These are phyloP conservation scores for slime mould (Dictyostelium discoideum) DNA, from an alignment of 78 protist species.

Conservation along the genomic window DNA sequence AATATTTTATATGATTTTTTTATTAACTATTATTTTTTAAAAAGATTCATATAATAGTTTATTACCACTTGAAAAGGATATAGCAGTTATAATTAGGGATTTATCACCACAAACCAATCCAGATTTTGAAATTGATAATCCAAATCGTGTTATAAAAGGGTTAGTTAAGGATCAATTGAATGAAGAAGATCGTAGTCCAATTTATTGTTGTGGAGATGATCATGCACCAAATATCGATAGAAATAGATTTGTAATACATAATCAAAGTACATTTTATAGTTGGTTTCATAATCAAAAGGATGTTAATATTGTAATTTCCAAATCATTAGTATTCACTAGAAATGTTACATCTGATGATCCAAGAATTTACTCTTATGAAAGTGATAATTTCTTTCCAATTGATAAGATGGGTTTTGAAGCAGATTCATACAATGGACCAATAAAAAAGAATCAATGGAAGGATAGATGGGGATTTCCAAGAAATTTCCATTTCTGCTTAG, in stretches of 20 bases:
- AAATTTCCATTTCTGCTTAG: slow-evolving; percentile 42
- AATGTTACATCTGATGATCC: slow-evolving; percentile 16
- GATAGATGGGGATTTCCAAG: background rate
- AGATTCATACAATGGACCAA: background rate
- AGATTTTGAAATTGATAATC: slow-evolving; percentile 69
- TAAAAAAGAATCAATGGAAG: background rate
- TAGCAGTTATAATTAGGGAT: slow-evolving; percentile 28
- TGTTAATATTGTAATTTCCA: background rate
- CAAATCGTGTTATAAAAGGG: slow-evolving; percentile 43
- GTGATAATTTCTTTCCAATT: slow-evolving; percentile 56
- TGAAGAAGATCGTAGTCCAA: slow-evolving; percentile 18
- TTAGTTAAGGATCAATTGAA: background rate
- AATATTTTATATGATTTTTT: background rate
- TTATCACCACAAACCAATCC: slow-evolving; percentile 68
- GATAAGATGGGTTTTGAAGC: slow-evolving; percentile 41
- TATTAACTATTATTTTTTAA: background rate
- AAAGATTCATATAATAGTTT: background rate
- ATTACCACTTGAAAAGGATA: slow-evolving; percentile 11
- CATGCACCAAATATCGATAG: slow-evolving; percentile 2
- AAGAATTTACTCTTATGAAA: background rate
- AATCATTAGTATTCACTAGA: background rate
- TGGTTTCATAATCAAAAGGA: slow-evolving; percentile 28
- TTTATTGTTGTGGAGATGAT: slow-evolving; percentile 38
- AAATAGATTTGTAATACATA: slow-evolving; percentile 23
- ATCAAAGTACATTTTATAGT: slow-evolving; percentile 27